These are phyloP conservation scores for Cordyceps fumosorosea DNA, from an alignment of 2,329 filamentous ascomycete genomes.

Conservation along the genomic window DNA sequence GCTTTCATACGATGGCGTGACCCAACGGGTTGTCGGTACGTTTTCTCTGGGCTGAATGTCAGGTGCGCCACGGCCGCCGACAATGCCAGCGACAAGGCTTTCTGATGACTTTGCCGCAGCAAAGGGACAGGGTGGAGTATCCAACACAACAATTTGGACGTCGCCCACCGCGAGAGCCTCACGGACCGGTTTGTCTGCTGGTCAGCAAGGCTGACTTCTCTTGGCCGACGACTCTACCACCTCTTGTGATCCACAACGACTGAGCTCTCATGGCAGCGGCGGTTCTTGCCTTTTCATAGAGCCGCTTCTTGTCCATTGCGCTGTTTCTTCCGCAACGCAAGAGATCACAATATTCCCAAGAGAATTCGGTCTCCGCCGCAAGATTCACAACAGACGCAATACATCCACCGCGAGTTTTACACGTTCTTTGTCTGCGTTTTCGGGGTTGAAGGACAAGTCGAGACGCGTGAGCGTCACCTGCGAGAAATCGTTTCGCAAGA, in stretches of 20 bases:
- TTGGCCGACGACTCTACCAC: background rate
- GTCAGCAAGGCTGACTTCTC: background rate
- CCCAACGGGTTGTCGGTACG: background rate
- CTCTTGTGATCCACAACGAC: background rate
- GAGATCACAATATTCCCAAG: background rate
- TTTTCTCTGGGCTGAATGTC: background rate
- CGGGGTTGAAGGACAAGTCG: background rate
- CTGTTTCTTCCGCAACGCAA: background rate
- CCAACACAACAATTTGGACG: background rate
- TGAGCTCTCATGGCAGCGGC: background rate
- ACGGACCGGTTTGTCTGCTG: background rate
- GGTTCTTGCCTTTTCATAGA: background rate
- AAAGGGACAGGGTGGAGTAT: background rate
- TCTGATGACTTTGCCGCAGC: background rate
- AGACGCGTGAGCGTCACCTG: background rate
- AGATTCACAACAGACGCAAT: background rate
- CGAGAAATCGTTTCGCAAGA: background rate
- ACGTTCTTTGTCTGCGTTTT: background rate
- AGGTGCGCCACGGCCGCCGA: background rate
- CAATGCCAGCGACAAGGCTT: background rate
- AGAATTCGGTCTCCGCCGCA: background rate
- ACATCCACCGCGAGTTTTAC: background rate
- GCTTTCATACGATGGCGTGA: background rate
- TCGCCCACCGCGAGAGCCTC: background rate
- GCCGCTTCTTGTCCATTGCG: background rate